Evolutionary conservation across 75 land plant genomes (phyloP), one percentile per base, ranked within the genome.

Genomic region (Cryptomeria japonica): DNA sequence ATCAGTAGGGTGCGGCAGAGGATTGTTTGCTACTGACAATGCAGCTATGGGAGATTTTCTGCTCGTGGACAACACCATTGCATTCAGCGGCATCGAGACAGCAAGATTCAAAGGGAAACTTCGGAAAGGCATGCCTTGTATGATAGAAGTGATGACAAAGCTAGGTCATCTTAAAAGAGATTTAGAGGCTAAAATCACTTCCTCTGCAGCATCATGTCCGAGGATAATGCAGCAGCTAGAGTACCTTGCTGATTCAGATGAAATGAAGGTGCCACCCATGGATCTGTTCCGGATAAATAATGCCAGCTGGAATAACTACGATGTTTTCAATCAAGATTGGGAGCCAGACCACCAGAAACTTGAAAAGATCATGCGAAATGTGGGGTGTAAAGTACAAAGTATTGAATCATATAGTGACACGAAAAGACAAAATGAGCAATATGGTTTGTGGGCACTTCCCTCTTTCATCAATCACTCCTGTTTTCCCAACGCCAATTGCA

Each of bases 1-100:
- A 5, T 79, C 49, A 9, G 14, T 31, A 41, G 86, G 88, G 13
- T 70, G 75, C 16, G 88, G 88, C 19, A 44, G 88, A 19, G 85
- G 88, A 7, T 34, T 83, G 3, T 82, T 46, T 46, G 41, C 86
- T 25, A 47, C 88, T 10, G 0, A 78, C 1, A 32, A 88, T 3
- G 36, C 83, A 10, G 13, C 6, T 18, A 11, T 44, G 15, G 88
- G 88, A 15, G 61, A 80, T 0, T 34, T 82, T 15, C 6, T 88
- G 37, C 77, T 88, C 1, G 28, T 80, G 13, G 51, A n/a, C 25
- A 88, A 88, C 22, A 75, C 88, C 13, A 51, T 88, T 34, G 88
- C 84, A 22, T 16, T 78, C 9, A 25, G 2, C 3, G 9, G 25
- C 4, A 3, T 8, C 6, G 49, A 47, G 49, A 47, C 49, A 47